phyloP scores from a whole-genome alignment of 495 filamentous ascomycete genomes.

The Penicillium maclennaniae region DNA sequence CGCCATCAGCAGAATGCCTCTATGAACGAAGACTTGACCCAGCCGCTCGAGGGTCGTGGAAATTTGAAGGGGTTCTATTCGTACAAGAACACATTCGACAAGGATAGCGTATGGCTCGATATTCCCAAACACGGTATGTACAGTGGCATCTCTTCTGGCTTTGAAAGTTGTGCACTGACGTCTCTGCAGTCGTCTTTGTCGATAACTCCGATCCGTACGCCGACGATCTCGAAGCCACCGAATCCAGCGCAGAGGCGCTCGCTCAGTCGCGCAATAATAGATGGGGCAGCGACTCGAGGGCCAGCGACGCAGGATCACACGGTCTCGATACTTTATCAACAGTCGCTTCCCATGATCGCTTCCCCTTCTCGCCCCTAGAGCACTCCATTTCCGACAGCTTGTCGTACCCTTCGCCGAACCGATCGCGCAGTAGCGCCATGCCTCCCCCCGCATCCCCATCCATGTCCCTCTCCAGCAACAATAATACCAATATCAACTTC shows the following conservation, averaged over 20 bases:
- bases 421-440: constrained; percentile 26
- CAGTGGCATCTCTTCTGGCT: neutral
- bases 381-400: constrained; percentile 31
- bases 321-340: constrained; percentile 56
- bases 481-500: constrained; percentile 51
- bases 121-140: constrained; percentile 53
- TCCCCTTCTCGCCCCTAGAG: constrained; percentile 31
- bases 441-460: constrained; percentile 37
- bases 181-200: constrained; percentile 55
- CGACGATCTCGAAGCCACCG: constrained; percentile 46
- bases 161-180: neutral
- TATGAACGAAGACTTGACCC: constrained; percentile 52
- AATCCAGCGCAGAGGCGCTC: constrained; percentile 30
- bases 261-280: constrained; percentile 29
- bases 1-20: constrained; percentile 71
- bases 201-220: constrained; percentile 61
- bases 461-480: constrained; percentile 35
- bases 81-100: constrained; percentile 65
- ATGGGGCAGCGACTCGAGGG: constrained; percentile 28
- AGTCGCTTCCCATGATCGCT: constrained; percentile 50
- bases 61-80: constrained; percentile 63
- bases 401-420: constrained; percentile 35
- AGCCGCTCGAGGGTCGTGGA: constrained; percentile 37
- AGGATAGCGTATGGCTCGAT: constrained; percentile 60
- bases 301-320: constrained; percentile 41